Evolutionary conservation across 805 yeast genomes (phyloP).

Genomic region (Schizosaccharomyces octosporus): DNA sequence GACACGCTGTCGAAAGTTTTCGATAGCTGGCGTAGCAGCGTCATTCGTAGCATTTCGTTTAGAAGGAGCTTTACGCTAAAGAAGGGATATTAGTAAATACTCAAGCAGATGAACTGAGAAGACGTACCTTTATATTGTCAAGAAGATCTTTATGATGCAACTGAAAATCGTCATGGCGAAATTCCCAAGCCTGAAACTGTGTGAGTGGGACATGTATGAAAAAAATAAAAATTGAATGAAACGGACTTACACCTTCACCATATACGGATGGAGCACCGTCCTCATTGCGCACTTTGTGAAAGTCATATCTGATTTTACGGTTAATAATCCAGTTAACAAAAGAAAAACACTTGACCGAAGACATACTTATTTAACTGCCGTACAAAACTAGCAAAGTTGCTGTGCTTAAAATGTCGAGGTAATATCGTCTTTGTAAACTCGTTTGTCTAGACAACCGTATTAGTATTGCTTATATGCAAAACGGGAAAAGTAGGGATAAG

Average conservation of each 20-base stretch:
- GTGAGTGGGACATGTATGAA: not conserved
- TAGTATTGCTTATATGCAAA: not conserved
- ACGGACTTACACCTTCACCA: slow-evolving; percentile 25
- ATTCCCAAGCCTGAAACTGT: slow-evolving; percentile 52
- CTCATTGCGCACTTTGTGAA: slow-evolving; percentile 78
- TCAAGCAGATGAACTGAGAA: not conserved
- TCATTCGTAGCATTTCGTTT: slow-evolving; percentile 6
- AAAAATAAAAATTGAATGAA: not conserved
- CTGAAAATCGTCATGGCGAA: slow-evolving; percentile 71
- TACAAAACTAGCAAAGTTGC: slow-evolving; percentile 83
- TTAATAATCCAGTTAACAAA: not conserved
- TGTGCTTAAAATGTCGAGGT: slow-evolving; percentile 83
- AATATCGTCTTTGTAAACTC: slow-evolving; percentile 71
- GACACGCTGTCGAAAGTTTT: slow-evolving; percentile 7
- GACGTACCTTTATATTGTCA: slow-evolving; percentile 43
- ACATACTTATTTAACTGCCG: slow-evolving; percentile 61
- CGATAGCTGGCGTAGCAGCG: slow-evolving; percentile 5
- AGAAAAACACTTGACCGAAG: not conserved
- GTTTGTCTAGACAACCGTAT: slow-evolving; percentile 24
- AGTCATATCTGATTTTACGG: slow-evolving; percentile 31
- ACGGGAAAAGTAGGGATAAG: not conserved
- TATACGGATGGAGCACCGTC: slow-evolving; percentile 30
- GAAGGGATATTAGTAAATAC: not conserved
- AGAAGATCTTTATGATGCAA: slow-evolving; percentile 53
- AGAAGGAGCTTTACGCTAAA: slow-evolving; percentile 10